phyloP scores from a whole-genome alignment of 2,329 filamentous ascomycete genomes.

The Neocucurbitaria cava region DNA sequence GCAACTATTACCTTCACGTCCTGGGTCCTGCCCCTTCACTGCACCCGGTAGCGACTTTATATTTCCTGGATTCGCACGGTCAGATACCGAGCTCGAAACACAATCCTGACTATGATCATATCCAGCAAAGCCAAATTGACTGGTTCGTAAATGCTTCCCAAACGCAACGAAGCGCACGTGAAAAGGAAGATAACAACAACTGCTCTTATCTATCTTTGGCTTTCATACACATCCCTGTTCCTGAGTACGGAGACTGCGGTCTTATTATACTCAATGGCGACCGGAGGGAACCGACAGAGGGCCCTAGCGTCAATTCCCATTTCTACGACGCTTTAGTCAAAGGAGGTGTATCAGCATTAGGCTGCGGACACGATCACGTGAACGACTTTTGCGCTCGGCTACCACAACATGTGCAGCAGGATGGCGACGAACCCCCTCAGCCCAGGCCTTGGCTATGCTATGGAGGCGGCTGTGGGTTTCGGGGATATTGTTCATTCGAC shows the following conservation, averaged over 20 bases:
- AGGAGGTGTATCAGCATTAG: slow-evolving; percentile 81
- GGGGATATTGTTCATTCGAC: slow-evolving; percentile 88
- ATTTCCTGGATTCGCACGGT: slow-evolving; percentile 87
- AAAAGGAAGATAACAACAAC: slow-evolving; percentile 82
- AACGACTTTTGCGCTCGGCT: slow-evolving; percentile 84
- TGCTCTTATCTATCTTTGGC: slow-evolving; percentile 90
- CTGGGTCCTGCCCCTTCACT: slow-evolving; percentile 65
- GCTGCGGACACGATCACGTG: slow-evolving; percentile 91
- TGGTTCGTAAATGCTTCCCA: slow-evolving; percentile 85
- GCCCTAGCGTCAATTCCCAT: slow-evolving; percentile 84
- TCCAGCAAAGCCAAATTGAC: slow-evolving; percentile 88
- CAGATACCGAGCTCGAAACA: slow-evolving; percentile 85
- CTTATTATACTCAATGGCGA: slow-evolving; percentile 68
- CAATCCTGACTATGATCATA: slow-evolving; percentile 88
- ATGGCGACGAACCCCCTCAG: slow-evolving; percentile 13
- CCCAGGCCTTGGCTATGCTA: slow-evolving; percentile 68
- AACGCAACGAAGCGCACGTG: slow-evolving; percentile 60
- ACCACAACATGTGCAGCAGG: slow-evolving; percentile 27
- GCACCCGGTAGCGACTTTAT: slow-evolving; percentile 66
- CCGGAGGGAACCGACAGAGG: slow-evolving; percentile 82
- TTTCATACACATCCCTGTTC: slow-evolving; percentile 93
- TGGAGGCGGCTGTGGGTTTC: slow-evolving; percentile 86
- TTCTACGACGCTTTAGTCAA: slow-evolving; percentile 86
- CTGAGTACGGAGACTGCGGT: slow-evolving; percentile 74
- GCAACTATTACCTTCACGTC: slow-evolving; percentile 90